Conservation (phyloP, 148 eudicot species). For the Vaccinium vitisidaea region DNA sequence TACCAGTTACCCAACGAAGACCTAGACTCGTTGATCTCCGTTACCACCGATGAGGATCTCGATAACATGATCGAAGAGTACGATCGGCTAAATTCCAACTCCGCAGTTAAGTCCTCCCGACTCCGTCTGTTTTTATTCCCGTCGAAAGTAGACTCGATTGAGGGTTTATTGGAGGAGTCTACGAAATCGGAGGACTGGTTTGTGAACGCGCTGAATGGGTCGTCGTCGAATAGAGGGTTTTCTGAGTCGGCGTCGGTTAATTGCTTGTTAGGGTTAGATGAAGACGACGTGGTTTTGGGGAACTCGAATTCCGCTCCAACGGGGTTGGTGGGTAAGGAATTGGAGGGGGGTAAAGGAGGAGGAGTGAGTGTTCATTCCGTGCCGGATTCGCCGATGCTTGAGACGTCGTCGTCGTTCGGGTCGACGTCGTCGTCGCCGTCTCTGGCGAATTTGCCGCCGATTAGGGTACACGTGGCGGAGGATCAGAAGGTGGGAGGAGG, state of each 20-base stretch:
- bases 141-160: constrained; percentile 42
- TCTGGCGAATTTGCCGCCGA: constrained; percentile 64
- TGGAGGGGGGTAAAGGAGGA: constrained; percentile 17
- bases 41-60: constrained; percentile 77
- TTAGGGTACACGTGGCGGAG: constrained; percentile 64
- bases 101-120: constrained; percentile 29
- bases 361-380: constrained; percentile 52
- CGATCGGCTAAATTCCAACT: constrained; percentile 37
- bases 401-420: constrained; percentile 71
- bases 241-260: constrained; percentile 63
- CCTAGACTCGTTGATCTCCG: constrained; percentile 76
- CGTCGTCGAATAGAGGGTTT: constrained; percentile 28
- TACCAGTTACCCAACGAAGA: constrained; percentile 87
- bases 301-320: constrained; percentile 10
- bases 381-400: constrained; percentile 73
- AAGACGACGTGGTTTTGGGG: constrained; percentile 22
- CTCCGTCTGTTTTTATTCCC: constrained; percentile 69
- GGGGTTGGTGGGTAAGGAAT: constrained; percentile 16
- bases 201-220: constrained; percentile 56
- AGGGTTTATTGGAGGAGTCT: constrained; percentile 47
- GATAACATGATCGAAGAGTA: constrained; percentile 88
- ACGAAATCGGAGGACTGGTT: constrained; percentile 79
- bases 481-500: constrained; percentile 28
- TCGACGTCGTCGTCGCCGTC: constrained; percentile 66
- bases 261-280: constrained; percentile 64